Evolutionary conservation across 495 filamentous ascomycete genomes (phyloP).

Genomic region (Podospora bellae-mahoneyi): DNA sequence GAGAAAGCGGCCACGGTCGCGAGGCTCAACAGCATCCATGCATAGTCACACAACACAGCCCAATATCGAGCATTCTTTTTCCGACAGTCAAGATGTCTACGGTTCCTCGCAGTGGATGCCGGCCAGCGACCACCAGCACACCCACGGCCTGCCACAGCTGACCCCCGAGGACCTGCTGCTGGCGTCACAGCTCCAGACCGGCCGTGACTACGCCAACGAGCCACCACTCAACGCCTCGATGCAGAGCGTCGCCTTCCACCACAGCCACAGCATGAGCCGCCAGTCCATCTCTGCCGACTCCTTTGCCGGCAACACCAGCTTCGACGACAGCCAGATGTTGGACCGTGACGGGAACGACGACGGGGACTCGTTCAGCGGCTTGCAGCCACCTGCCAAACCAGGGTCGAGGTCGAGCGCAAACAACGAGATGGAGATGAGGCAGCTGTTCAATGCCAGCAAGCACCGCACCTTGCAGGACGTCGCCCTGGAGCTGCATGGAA

Average conservation of each 20-base stretch:
- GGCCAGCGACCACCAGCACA: slow-evolving; percentile 47
- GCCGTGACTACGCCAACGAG: slow-evolving; percentile 51
- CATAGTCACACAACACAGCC: slow-evolving; percentile 68
- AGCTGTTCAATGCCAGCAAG: slow-evolving; percentile 72
- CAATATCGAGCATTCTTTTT: slow-evolving; percentile 57
- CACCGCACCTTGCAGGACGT: slow-evolving; percentile 75
- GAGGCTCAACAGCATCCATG: slow-evolving; percentile 81
- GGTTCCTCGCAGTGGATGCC: slow-evolving; percentile 51
- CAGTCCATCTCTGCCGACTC: slow-evolving; percentile 49
- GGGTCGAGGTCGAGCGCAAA: slow-evolving; percentile 67
- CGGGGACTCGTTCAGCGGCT: slow-evolving; percentile 55
- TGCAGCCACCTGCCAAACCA: slow-evolving; percentile 54
- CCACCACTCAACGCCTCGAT: slow-evolving; percentile 50
- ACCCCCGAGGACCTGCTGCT: slow-evolving; percentile 66
- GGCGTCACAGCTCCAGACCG: slow-evolving; percentile 54
- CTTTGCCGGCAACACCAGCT: slow-evolving; percentile 57
- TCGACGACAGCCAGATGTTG: slow-evolving; percentile 64
- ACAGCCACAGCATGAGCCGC: slow-evolving; percentile 50
- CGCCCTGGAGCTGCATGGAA: slow-evolving; percentile 66
- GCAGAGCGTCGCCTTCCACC: slow-evolving; percentile 47
- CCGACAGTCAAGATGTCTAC: slow-evolving; percentile 51
- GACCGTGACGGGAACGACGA: slow-evolving; percentile 66
- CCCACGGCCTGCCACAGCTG: slow-evolving; percentile 38
- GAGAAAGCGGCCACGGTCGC: slow-evolving; percentile 66
- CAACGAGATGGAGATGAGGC: slow-evolving; percentile 88